phyloP scores from a whole-genome alignment of 2,329 filamentous ascomycete species.

The Uncinocarpus reesii region DNA sequence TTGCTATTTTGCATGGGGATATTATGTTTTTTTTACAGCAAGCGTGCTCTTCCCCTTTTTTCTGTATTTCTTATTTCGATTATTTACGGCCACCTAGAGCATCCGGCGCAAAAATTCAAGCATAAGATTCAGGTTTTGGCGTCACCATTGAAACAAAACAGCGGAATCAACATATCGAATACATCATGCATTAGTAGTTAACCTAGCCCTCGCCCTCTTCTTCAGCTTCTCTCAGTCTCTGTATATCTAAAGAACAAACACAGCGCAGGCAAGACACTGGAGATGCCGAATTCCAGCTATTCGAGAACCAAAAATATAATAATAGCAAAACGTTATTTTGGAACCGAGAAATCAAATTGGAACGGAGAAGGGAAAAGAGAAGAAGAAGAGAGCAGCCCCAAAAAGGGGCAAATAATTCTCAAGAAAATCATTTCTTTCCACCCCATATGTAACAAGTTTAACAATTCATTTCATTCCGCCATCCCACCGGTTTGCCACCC shows the following conservation, averaged over 20 bases:
- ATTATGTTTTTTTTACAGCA: too few species aligned
- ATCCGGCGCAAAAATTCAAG: too few species aligned
- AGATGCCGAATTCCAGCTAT: neutral
- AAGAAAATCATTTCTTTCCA: neutral
- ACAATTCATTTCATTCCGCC: constrained; percentile 5
- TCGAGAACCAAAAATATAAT: neutral
- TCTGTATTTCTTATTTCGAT: too few species aligned
- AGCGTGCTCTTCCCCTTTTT: too few species aligned
- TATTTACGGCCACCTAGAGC: too few species aligned
- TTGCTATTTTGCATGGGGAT: too few species aligned
- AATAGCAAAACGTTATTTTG: neutral
- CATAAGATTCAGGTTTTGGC: too few species aligned
- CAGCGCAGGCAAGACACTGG: neutral
- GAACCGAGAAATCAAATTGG: neutral
- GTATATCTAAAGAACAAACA: neutral
- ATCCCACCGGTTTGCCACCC: constrained; percentile 2
- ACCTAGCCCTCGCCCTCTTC: neutral
- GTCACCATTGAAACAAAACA: too few species aligned
- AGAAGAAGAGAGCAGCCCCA: neutral
- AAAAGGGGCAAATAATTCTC: neutral
- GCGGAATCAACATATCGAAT: constrained; percentile 5
- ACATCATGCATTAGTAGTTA: constrained; percentile 9
- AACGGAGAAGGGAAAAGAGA: neutral
- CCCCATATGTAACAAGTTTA: constrained; percentile 5
- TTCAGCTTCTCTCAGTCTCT: neutral